These are phyloP conservation scores for Gautieria morchelliformis DNA, from an alignment of 768 basidiomycete genomes.

Conservation along the genomic window DNA sequence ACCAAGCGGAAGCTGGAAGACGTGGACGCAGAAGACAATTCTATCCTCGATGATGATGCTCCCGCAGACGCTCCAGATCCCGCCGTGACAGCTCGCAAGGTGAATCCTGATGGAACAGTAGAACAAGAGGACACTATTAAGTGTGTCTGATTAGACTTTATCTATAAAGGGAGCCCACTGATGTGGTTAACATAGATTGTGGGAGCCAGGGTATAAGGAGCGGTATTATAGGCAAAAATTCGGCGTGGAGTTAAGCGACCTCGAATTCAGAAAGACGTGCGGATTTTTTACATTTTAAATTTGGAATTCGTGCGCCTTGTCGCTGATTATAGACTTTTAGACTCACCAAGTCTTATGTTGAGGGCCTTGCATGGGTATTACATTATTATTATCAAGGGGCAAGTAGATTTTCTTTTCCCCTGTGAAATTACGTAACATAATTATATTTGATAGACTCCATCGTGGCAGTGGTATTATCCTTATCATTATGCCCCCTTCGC, in stretches of 20 bases:
- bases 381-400: conserved; percentile 99
- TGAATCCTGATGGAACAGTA: conserved; percentile 86
- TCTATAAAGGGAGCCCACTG: conserved; percentile 10
- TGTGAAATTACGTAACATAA: conserved; percentile 4
- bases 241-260: conserved; percentile 59
- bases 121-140: conserved; percentile 90
- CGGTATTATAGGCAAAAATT: conserved; percentile 96
- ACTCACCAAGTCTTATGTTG: conserved; percentile 75
- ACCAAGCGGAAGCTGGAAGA: conserved; percentile 9
- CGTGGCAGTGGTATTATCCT: conserved; percentile 99
- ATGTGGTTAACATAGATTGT: conserved; percentile 46
- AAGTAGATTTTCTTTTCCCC: conserved; percentile 20
- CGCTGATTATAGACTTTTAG: conserved; percentile 28
- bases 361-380: conserved; percentile 93
- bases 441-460: conserved; percentile 54
- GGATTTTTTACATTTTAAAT: conserved; percentile 20
- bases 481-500: conserved; percentile 99
- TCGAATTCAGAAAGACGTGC: conserved; percentile 64
- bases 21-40: conserved; percentile 24
- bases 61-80: conserved; percentile 21
- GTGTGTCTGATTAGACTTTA: conserved; percentile 36
- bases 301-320: conserved; percentile 3
- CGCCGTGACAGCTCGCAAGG: conserved; percentile 51
- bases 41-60: conserved; percentile 30
- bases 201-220: conserved; percentile 93